These are phyloP conservation scores for Eremomyces bilateralis DNA, from an alignment of 495 filamentous ascomycete species.

Conservation along the genomic window DNA sequence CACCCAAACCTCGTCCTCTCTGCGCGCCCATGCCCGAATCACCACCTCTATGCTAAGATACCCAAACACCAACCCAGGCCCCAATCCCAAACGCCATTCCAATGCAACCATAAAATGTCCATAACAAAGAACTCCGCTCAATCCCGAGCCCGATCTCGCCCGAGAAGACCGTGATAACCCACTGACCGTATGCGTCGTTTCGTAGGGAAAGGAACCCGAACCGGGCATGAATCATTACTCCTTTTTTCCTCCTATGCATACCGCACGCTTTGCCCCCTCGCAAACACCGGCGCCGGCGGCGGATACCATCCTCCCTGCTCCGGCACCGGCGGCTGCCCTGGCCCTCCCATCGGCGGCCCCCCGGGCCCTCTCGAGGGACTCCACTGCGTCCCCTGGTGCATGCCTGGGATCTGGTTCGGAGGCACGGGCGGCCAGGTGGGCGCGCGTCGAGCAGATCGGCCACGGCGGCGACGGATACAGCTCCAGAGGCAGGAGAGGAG, in stretches of 20 bases:
- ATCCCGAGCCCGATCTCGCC: too few relatives aligned
- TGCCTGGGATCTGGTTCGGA: background rate
- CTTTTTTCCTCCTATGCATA: constrained; percentile 3
- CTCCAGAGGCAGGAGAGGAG: constrained; percentile 17
- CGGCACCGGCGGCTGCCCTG: background rate
- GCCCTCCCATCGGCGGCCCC: background rate
- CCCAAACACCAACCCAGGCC: too few relatives aligned
- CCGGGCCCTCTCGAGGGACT: background rate
- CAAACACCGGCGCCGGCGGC: constrained; percentile 6
- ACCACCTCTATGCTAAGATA: too few relatives aligned
- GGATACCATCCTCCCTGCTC: constrained; percentile 1
- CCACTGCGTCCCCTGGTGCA: background rate
- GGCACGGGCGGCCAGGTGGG: background rate
- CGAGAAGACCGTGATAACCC: too few relatives aligned
- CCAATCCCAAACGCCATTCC: too few relatives aligned
- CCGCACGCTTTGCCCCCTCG: constrained; percentile 4
- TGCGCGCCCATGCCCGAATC: too few relatives aligned
- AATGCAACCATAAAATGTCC: too few relatives aligned
- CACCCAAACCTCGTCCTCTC: too few relatives aligned
- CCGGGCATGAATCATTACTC: too few relatives aligned
- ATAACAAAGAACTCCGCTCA: too few relatives aligned
- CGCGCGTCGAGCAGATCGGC: constrained; percentile 1
- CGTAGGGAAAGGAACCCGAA: too few relatives aligned
- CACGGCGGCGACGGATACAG: constrained; percentile 7
- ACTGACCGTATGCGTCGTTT: too few relatives aligned